phyloP scores from a whole-genome alignment of 108 stramenopile species.

The Cyclotella cryptica region DNA sequence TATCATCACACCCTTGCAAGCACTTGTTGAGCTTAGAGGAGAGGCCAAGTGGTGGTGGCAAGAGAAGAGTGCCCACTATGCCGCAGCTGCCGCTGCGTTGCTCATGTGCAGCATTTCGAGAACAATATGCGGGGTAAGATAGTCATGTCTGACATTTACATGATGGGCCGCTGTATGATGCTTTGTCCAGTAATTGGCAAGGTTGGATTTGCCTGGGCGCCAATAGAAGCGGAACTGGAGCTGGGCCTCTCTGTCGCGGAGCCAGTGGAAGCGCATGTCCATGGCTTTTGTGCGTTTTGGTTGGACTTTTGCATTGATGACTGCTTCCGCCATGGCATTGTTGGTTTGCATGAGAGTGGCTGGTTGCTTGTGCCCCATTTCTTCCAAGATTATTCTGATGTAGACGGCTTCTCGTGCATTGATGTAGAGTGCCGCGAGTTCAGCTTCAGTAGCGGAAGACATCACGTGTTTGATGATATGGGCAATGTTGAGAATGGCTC shows the following conservation, averaged over 20 bases:
- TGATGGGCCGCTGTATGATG: not conserved
- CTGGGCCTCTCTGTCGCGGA: not conserved
- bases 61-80: not conserved
- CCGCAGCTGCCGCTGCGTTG: not conserved
- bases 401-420: conserved; percentile 44
- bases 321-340: conserved; percentile 51
- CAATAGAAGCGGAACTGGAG: conserved; percentile 11
- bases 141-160: not conserved
- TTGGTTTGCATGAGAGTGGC: conserved; percentile 39
- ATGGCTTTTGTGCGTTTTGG: conserved; percentile 37
- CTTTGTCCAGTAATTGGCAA: not conserved
- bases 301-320: conserved; percentile 49
- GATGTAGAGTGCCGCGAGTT: conserved; percentile 39
- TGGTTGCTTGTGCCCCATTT: conserved; percentile 30
- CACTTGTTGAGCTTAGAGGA: too few species aligned
- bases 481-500: conserved; percentile 32
- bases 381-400: conserved; percentile 22
- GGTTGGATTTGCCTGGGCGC: not conserved
- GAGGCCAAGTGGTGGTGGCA: too few species aligned
- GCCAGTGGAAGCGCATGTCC: conserved; percentile 36
- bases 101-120: not conserved
- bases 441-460: conserved; percentile 35
- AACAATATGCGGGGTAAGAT: not conserved
- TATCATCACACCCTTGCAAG: too few species aligned
- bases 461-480: conserved; percentile 38